Evolutionary conservation across 1,284 basidiomycete species (phyloP).

Genomic region (Ustilago tritici): DNA sequence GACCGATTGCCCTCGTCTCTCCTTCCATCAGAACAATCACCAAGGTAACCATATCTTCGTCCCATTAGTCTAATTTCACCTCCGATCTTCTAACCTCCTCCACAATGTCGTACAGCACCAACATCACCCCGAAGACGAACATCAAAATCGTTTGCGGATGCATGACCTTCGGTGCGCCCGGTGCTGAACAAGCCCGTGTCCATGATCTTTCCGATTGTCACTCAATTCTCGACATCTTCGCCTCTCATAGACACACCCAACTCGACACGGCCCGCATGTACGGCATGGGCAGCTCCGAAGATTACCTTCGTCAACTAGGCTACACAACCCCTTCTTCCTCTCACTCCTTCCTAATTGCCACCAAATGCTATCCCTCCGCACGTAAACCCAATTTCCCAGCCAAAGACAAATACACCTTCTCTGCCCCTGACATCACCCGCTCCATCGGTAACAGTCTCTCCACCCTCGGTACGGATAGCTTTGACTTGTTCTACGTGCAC

Average conservation of each 20-base stretch:
- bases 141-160: constrained; percentile 70
- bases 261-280: constrained; percentile 75
- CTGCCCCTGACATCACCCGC: constrained; percentile 70
- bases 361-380: constrained; percentile 69
- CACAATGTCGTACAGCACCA: constrained; percentile 16
- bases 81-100: background rate
- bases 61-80: background rate
- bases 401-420: constrained; percentile 53
- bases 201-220: constrained; percentile 74
- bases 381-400: constrained; percentile 31
- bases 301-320: constrained; percentile 46
- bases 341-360: constrained; percentile 53
- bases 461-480: constrained; percentile 67
- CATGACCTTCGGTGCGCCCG: constrained; percentile 72
- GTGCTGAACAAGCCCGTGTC: constrained; percentile 73
- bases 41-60: too few species aligned
- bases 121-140: constrained; percentile 72
- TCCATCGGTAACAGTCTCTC: constrained; percentile 63
- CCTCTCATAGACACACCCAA: constrained; percentile 75
- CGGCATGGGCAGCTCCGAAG: constrained; percentile 48
- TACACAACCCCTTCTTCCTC: constrained; percentile 16
- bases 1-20: background rate
- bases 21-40: too few species aligned
- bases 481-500: constrained; percentile 75
- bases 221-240: constrained; percentile 75